Conservation (phyloP, 257 asterid species). For the Nemophila menziesii region DNA sequence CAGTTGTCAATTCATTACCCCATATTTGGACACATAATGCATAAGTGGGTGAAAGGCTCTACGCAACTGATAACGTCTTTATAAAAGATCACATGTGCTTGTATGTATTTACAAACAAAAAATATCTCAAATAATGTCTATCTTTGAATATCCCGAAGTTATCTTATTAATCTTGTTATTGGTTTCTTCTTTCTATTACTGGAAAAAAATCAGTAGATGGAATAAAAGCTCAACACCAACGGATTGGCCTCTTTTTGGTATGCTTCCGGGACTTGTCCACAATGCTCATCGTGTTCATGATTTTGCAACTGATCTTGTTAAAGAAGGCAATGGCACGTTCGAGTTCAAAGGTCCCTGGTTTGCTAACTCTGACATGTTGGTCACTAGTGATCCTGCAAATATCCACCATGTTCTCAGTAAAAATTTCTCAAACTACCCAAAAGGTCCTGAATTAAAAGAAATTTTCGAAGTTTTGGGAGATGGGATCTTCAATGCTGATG, state of each 20-base stretch:
- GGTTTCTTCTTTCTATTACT: too few species aligned
- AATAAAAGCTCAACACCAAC: too few species aligned
- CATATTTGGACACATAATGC: too few species aligned
- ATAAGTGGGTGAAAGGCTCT: too few species aligned
- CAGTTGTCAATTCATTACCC: too few species aligned
- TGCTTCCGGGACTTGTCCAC: slow-evolving; percentile 23
- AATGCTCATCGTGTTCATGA: slow-evolving; percentile 28
- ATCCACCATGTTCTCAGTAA: slow-evolving; percentile 41
- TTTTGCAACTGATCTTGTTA: slow-evolving; percentile 11
- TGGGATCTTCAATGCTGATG: slow-evolving; percentile 48
- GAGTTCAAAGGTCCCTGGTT: slow-evolving; percentile 39
- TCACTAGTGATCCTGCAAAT: slow-evolving; percentile 34
- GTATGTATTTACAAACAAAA: too few species aligned
- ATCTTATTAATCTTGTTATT: too few species aligned
- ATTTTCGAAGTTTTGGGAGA: slow-evolving; percentile 44
- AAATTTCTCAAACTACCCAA: slow-evolving; percentile 35
- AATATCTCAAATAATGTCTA: too few species aligned
- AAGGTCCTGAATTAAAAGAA: slow-evolving; percentile 37
- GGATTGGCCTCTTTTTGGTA: slow-evolving; percentile 41
- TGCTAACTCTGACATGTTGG: slow-evolving; percentile 38
- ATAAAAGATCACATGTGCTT: too few species aligned
- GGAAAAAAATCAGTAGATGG: too few species aligned
- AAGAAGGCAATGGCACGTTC: slow-evolving; percentile 19
- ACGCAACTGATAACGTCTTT: too few species aligned
- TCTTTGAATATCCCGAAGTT: too few species aligned